Percentiles rank a stretch among this genome's conserved stretches.
Evolutionary conservation across 2,329 filamentous ascomycete genomes (phyloP).

Genomic region (Penicillium frequentans): DNA sequence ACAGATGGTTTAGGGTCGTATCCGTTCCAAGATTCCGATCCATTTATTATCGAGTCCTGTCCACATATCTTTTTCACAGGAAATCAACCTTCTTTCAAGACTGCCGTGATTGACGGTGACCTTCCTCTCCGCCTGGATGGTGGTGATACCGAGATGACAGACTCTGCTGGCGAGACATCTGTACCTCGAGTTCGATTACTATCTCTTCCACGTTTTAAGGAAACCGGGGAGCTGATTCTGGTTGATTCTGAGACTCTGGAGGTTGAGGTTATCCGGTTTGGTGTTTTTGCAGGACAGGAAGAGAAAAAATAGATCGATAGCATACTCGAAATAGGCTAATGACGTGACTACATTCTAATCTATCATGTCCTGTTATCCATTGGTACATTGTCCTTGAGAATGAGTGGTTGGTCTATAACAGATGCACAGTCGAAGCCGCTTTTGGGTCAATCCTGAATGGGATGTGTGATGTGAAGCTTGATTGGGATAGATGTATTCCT

Average conservation of each 20-base stretch:
- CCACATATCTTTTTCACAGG: constrained; percentile 92
- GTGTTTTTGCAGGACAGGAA: constrained; percentile 39
- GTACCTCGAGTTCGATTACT: constrained; percentile 75
- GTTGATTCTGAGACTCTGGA: constrained; percentile 85
- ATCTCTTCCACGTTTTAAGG: constrained; percentile 77
- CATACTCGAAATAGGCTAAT: constrained; percentile 1
- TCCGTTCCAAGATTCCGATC: constrained; percentile 91
- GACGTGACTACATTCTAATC: constrained; percentile 11
- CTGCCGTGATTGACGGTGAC: constrained; percentile 62
- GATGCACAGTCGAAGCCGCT: background rate
- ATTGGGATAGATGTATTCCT: background rate
- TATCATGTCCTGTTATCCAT: background rate
- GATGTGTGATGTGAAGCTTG: background rate
- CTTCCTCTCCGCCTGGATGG: constrained; percentile 32
- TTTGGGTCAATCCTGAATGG: background rate
- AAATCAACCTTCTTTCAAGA: constrained; percentile 77
- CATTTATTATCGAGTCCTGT: constrained; percentile 79
- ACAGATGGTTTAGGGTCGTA: constrained; percentile 71
- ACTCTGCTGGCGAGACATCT: constrained; percentile 47
- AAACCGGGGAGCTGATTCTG: constrained; percentile 76
- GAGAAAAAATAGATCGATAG: constrained; percentile 31
- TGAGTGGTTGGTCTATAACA: background rate
- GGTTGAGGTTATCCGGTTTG: constrained; percentile 67
- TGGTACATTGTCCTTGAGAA: background rate
- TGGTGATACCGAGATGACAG: constrained; percentile 35